Evolutionary conservation across 257 asterid genomes (phyloP).

Genomic region (Thymus mandschuricus): DNA sequence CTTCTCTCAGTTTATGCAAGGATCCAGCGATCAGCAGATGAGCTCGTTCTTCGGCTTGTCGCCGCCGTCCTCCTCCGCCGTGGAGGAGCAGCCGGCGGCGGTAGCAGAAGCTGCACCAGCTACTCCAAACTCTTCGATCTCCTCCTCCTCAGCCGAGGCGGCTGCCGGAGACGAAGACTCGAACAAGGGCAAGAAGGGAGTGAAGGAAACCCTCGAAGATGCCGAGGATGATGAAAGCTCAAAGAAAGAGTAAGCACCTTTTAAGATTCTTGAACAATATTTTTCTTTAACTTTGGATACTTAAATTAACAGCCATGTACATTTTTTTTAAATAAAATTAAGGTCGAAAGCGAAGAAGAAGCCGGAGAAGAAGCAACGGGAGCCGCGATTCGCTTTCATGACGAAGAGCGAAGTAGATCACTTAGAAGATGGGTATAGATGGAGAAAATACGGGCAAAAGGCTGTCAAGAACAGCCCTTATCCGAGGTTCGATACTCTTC

Average conservation of each 20-base stretch:
- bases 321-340: background rate
- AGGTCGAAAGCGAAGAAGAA: slow-evolving; percentile 57
- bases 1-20: slow-evolving; percentile 51
- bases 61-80: slow-evolving; percentile 15
- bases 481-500: slow-evolving; percentile 47
- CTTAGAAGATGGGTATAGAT: slow-evolving; percentile 75
- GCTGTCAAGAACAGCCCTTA: slow-evolving; percentile 72
- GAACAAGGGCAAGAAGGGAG: slow-evolving; percentile 46
- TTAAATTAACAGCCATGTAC: no score
- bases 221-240: slow-evolving; percentile 47
- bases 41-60: slow-evolving; percentile 19
- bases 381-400: slow-evolving; percentile 62
- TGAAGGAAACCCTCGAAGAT: slow-evolving; percentile 42
- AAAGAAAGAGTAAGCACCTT: slow-evolving; percentile 49
- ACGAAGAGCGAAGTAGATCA: slow-evolving; percentile 72
- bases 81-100: slow-evolving; percentile 34
- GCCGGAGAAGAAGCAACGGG: slow-evolving; percentile 51
- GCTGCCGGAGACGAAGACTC: slow-evolving; percentile 47
- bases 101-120: slow-evolving; percentile 45
- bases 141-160: slow-evolving; percentile 66
- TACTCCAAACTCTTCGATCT: slow-evolving; percentile 66
- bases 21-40: slow-evolving; percentile 34
- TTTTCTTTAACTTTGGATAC: background rate
- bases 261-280: background rate
- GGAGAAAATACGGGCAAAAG: slow-evolving; percentile 80